Percentiles rank a stretch among this genome's conserved stretches.
These are phyloP conservation scores for Rachicladosporium sp. DNA, from an alignment of 2,329 filamentous ascomycete species.

Conservation along the genomic window DNA sequence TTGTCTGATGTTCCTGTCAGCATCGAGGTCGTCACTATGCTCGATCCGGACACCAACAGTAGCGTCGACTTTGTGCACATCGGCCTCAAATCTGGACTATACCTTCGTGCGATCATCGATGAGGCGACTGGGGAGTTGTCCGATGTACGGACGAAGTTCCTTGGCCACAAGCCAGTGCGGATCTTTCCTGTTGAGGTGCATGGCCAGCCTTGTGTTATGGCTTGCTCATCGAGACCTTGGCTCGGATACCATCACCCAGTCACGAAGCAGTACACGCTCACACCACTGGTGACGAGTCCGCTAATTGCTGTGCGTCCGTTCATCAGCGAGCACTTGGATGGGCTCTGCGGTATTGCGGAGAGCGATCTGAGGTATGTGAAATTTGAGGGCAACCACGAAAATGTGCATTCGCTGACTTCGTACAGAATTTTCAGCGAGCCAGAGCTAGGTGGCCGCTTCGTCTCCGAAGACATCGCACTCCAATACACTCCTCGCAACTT, in stretches of 20 bases:
- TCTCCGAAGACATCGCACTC: slow-evolving; percentile 75
- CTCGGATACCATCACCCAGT: slow-evolving; percentile 84
- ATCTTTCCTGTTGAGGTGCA: slow-evolving; percentile 86
- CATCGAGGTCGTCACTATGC: slow-evolving; percentile 87
- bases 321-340: slow-evolving; percentile 62
- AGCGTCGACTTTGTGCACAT: slow-evolving; percentile 91
- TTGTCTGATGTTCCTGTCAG: slow-evolving; percentile 81
- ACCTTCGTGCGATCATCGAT: slow-evolving; percentile 86
- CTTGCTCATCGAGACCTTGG: slow-evolving; percentile 89
- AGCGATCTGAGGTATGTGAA: slow-evolving; percentile 5
- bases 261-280: slow-evolving; percentile 80
- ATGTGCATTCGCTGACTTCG: slow-evolving; percentile 2
- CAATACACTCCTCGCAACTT: slow-evolving; percentile 85
- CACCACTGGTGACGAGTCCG: slow-evolving; percentile 60
- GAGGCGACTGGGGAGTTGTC: slow-evolving; percentile 92
- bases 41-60: slow-evolving; percentile 79
- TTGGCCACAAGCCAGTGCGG: slow-evolving; percentile 80
- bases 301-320: slow-evolving; percentile 96
- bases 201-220: slow-evolving; percentile 60
- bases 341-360: slow-evolving; percentile 22
- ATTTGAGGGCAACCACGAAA: background rate
- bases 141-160: slow-evolving; percentile 85
- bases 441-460: slow-evolving; percentile 70
- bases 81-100: slow-evolving; percentile 87
- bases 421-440: slow-evolving; percentile 78